Percentiles rank a stretch among this genome's conserved stretches.
These are phyloP conservation scores for Striga hermonthica DNA, from an alignment of 305 asterid species.

Conservation along the genomic window DNA sequence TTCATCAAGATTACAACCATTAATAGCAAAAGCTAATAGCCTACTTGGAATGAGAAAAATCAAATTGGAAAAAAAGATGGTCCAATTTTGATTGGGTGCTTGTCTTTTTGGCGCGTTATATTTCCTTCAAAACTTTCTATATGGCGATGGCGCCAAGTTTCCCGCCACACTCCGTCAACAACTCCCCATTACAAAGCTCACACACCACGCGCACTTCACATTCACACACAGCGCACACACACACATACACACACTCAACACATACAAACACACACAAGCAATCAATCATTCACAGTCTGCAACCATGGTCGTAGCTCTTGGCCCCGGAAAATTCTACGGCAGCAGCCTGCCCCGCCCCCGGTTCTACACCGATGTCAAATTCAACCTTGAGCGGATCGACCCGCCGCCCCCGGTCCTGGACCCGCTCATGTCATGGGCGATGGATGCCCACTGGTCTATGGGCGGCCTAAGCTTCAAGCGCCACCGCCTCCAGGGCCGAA, in stretches of 20 bases:
- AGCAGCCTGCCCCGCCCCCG: slow-evolving; percentile 89
- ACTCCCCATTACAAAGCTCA: slow-evolving; percentile 27
- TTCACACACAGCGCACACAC: not conserved
- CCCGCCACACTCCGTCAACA: slow-evolving; percentile 33
- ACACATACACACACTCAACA: slow-evolving; percentile 15
- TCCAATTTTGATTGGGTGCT: not conserved
- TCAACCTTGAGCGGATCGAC: slow-evolving; percentile 59
- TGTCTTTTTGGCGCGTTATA: not conserved
- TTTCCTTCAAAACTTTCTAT: not conserved
- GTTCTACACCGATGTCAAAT: slow-evolving; percentile 59
- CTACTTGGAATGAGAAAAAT: too few species aligned
- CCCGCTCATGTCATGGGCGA: slow-evolving; percentile 73
- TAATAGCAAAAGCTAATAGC: too few species aligned
- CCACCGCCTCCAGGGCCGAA: slow-evolving; percentile 88
- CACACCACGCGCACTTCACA: not conserved
- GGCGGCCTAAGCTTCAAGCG: slow-evolving; percentile 80
- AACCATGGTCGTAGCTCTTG: slow-evolving; percentile 70
- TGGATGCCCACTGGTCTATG: slow-evolving; percentile 97
- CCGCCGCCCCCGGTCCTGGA: slow-evolving; percentile 73
- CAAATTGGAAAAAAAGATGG: not conserved
- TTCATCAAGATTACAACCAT: too few species aligned
- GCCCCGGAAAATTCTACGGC: slow-evolving; percentile 90
- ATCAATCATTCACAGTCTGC: not conserved
- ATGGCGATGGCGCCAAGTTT: slow-evolving; percentile 33
- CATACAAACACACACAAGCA: not conserved